Evolutionary conservation across 106 monocot species (phyloP).

Genomic region (Dioscorea alata): DNA sequence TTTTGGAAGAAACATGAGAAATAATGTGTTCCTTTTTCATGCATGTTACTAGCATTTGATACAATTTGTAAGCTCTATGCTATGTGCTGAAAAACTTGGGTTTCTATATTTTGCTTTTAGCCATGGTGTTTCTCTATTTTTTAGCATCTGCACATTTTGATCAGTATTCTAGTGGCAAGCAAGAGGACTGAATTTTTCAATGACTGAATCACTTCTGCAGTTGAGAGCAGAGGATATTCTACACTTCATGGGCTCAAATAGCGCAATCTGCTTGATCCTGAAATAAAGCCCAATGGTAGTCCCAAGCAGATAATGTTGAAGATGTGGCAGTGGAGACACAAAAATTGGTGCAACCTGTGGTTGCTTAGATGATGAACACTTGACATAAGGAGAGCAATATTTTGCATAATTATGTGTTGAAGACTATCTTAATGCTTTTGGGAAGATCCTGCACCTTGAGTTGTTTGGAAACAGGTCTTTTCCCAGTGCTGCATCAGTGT

Average conservation of each 20-base stretch:
- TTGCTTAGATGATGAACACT: conserved; percentile 88
- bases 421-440: conserved; percentile 94
- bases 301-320: conserved; percentile 35
- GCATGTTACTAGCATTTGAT: too few relatives aligned
- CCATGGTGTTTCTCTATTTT: too few relatives aligned
- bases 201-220: conserved; percentile 25
- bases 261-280: conserved; percentile 77
- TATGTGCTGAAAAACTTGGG: too few relatives aligned
- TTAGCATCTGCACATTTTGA: too few relatives aligned
- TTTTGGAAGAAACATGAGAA: too few relatives aligned
- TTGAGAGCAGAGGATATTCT: conserved; percentile 66
- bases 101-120: too few relatives aligned
- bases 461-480: conserved; percentile 84
- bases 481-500: not conserved
- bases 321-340: conserved; percentile 67
- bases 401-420: conserved; percentile 92
- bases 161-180: too few relatives aligned
- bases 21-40: too few relatives aligned
- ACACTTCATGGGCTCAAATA: conserved; percentile 64
- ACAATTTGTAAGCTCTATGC: too few relatives aligned
- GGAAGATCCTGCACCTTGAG: conserved; percentile 76
- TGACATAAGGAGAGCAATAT: conserved; percentile 78
- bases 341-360: conserved; percentile 73
- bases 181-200: too few relatives aligned
- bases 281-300: conserved; percentile 93